A percentile compares a stretch with the other conserved stretches of the same genome.
These are phyloP conservation scores for Boletus austroedulis DNA, from an alignment of 1,284 basidiomycete genomes.

Conservation along the genomic window DNA sequence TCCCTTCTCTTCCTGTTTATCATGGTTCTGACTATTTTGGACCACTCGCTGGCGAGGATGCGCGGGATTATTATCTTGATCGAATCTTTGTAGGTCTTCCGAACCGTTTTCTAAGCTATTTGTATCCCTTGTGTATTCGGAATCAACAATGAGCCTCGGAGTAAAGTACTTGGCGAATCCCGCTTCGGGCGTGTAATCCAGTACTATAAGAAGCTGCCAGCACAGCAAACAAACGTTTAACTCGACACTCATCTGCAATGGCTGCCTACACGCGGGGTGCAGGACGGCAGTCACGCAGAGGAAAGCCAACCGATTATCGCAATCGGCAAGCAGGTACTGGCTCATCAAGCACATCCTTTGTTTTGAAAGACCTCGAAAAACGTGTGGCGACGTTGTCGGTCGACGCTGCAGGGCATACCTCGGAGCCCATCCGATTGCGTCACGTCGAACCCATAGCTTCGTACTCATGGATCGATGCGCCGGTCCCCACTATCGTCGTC, in stretches of 20 bases:
- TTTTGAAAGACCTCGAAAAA: constrained; percentile 28
- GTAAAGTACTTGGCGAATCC: not conserved
- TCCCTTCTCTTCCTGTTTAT: no score
- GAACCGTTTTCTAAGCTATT: not conserved
- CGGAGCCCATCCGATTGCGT: constrained; percentile 24
- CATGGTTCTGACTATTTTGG: not conserved
- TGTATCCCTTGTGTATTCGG: constrained; percentile 7
- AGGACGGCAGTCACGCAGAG: constrained; percentile 14
- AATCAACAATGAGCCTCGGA: not conserved
- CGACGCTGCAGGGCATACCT: constrained; percentile 9
- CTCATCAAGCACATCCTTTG: constrained; percentile 7
- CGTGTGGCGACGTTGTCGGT: constrained; percentile 15
- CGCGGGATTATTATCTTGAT: constrained; percentile 24
- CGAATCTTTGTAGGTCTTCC: constrained; percentile 16
- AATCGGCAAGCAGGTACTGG: not conserved
- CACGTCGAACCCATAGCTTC: constrained; percentile 32
- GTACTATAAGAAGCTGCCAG: not conserved
- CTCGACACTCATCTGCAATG: constrained; percentile 15
- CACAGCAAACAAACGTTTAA: not conserved
- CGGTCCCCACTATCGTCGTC: constrained; percentile 32
- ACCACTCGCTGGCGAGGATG: constrained; percentile 25
- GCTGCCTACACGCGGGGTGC: constrained; percentile 18
- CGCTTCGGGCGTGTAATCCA: not conserved
- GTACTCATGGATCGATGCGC: constrained; percentile 37
- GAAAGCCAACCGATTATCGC: constrained; percentile 8